Percentiles rank a stretch among this genome's conserved stretches.
phyloP scores from a whole-genome alignment of 140 eudicot species.

The Cichorium intybus region DNA sequence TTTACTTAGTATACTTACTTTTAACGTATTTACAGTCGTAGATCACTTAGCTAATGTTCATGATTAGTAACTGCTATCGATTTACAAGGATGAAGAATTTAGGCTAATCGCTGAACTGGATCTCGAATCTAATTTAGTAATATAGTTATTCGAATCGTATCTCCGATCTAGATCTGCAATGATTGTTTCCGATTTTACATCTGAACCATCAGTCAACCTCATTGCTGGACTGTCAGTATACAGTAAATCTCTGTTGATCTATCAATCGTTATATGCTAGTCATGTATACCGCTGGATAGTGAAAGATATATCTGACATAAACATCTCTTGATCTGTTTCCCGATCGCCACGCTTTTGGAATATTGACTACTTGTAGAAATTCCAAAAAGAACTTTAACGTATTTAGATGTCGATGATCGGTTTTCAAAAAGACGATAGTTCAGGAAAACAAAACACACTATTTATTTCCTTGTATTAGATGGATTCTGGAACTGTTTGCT shows the following conservation, averaged over 20 bases:
- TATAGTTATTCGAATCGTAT: background rate
- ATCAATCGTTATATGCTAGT: background rate
- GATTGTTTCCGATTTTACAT: background rate
- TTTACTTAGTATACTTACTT: background rate
- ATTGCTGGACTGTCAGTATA: background rate
- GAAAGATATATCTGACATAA: background rate
- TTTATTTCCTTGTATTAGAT: background rate
- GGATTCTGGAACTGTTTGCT: background rate
- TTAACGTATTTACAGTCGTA: background rate
- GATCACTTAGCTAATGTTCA: background rate
- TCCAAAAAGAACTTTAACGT: background rate
- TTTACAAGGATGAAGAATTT: background rate
- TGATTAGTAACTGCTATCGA: background rate
- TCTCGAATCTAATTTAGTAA: background rate
- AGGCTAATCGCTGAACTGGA: background rate
- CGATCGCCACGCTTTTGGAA: background rate
- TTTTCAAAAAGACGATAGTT: background rate
- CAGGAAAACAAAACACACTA: background rate
- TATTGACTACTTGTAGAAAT: background rate
- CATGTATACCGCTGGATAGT: background rate
- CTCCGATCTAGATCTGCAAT: conserved; percentile 19
- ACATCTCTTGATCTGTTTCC: background rate
- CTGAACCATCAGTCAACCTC: background rate
- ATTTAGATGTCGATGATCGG: background rate
- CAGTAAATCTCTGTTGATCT: background rate